These are phyloP conservation scores for Vitis amurensis DNA, from an alignment of 164 flowering plant species.

Conservation along the genomic window DNA sequence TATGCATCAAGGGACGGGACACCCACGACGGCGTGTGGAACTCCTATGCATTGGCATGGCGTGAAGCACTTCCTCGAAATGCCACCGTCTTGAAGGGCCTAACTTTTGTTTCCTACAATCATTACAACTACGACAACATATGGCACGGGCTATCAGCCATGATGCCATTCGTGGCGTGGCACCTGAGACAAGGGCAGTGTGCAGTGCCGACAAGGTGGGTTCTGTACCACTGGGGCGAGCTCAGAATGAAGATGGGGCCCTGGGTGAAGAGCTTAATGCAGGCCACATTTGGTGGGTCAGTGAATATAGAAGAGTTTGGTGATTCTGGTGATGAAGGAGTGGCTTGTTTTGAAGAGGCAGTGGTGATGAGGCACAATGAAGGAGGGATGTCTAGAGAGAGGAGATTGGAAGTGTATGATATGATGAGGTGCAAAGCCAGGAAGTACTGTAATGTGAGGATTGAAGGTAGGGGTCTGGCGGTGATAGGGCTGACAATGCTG, in stretches of 20 bases:
- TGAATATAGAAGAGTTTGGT: conserved; percentile 14
- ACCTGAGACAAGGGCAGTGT: conserved; percentile 17
- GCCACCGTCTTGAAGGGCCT: conserved; percentile 23
- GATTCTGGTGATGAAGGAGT: conserved; percentile 12
- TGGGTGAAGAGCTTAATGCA: conserved; percentile 25
- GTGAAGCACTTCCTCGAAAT: conserved; percentile 21
- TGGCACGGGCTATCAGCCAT: conserved; percentile 30
- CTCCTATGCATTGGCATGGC: conserved; percentile 42
- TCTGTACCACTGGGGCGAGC: conserved; percentile 26
- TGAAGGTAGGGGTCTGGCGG: conserved; percentile 7
- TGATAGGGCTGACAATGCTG: conserved; percentile 26
- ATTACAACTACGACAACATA: conserved; percentile 23
- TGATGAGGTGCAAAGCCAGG: conserved; percentile 29
- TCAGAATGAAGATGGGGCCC: conserved; percentile 21
- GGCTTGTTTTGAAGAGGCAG: conserved; percentile 30
- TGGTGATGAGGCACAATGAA: conserved; percentile 28
- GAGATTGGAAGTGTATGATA: conserved; percentile 18
- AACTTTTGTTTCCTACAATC: conserved; percentile 25
- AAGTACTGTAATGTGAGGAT: conserved; percentile 15
- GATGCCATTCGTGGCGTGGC: conserved; percentile 35
- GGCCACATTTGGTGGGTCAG: conserved; percentile 19
- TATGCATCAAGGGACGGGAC: conserved; percentile 34
- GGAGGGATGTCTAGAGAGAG: conserved; percentile 24
- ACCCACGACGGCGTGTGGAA: conserved; percentile 23
- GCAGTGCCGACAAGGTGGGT: conserved; percentile 20